phyloP scores from a whole-genome alignment of 1,139 yeast species.

The Sugiyamaella neomexicana region DNA sequence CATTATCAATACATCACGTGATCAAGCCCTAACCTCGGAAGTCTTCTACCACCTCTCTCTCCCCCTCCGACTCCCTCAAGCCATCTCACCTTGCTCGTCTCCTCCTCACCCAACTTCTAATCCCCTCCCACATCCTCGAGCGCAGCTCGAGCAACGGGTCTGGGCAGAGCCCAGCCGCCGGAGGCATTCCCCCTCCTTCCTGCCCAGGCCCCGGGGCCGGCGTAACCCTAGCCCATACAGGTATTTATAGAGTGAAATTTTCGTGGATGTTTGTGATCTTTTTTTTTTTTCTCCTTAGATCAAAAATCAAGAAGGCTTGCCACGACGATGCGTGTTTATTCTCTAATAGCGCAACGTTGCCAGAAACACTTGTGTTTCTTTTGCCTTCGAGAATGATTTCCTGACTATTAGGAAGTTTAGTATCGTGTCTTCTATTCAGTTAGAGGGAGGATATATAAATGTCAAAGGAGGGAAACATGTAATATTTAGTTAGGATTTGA shows the following conservation, averaged over 20 bases:
- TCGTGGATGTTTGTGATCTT: constrained; percentile 20
- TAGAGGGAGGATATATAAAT: constrained; percentile 40
- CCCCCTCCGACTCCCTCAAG: no score
- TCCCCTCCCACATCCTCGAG: no score
- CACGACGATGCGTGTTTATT: constrained; percentile 40
- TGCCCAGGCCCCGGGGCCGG: not conserved
- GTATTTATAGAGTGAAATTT: not conserved
- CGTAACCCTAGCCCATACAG: constrained; percentile 6
- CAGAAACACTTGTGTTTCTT: constrained; percentile 36
- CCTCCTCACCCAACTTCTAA: no score
- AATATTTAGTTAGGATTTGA: not conserved
- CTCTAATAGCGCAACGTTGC: constrained; percentile 41
- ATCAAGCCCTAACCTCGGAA: no score
- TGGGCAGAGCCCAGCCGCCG: no score
- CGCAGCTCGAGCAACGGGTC: not conserved
- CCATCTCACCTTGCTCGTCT: no score
- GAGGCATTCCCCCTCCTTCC: no score
- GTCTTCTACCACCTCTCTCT: no score
- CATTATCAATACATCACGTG: no score
- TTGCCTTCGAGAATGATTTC: constrained; percentile 42
- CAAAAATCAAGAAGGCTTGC: constrained; percentile 39
- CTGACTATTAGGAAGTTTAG: constrained; percentile 45
- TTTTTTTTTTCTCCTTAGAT: constrained; percentile 41
- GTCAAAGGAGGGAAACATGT: constrained; percentile 45
- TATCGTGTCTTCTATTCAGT: constrained; percentile 38